phyloP scores from a whole-genome alignment of 331 rosid species.

The Arachis monticola region DNA sequence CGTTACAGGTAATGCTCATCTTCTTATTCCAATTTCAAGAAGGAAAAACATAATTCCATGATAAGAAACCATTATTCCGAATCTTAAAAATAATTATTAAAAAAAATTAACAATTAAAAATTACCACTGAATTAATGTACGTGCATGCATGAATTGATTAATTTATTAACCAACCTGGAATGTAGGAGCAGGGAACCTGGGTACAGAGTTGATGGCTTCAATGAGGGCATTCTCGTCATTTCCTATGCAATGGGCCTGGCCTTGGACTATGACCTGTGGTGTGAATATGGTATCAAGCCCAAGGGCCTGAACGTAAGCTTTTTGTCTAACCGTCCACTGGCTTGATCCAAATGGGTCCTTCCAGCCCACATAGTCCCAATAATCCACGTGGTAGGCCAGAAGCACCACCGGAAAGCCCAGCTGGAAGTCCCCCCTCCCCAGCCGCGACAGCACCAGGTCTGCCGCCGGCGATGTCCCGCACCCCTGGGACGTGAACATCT shows the following conservation, averaged over 20 bases:
- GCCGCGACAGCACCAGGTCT: constrained; percentile 77
- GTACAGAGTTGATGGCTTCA: constrained; percentile 50
- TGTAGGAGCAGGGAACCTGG: constrained; percentile 64
- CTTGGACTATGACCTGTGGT: constrained; percentile 86
- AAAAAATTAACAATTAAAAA: too few species aligned
- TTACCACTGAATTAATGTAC: not conserved
- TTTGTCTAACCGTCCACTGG: constrained; percentile 89
- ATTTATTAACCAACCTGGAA: constrained; percentile 57
- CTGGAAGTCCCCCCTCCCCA: constrained; percentile 84
- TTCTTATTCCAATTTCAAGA: too few species aligned
- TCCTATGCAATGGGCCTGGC: constrained; percentile 69
- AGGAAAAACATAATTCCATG: too few species aligned
- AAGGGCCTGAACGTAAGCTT: constrained; percentile 78
- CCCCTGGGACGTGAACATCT: constrained; percentile 94
- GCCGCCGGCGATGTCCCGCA: constrained; percentile 85
- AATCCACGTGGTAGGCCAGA: constrained; percentile 84
- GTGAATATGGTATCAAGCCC: constrained; percentile 80
- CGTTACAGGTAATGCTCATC: not conserved
- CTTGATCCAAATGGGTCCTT: constrained; percentile 91
- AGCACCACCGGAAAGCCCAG: constrained; percentile 67
- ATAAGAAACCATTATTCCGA: too few species aligned
- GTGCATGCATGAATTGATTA: too few species aligned
- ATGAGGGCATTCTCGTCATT: constrained; percentile 73
- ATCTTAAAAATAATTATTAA: too few species aligned
- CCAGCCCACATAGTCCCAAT: constrained; percentile 98